phyloP scores from a whole-genome alignment of 2,329 filamentous ascomycete genomes.

The Chaetomium sp. region DNA sequence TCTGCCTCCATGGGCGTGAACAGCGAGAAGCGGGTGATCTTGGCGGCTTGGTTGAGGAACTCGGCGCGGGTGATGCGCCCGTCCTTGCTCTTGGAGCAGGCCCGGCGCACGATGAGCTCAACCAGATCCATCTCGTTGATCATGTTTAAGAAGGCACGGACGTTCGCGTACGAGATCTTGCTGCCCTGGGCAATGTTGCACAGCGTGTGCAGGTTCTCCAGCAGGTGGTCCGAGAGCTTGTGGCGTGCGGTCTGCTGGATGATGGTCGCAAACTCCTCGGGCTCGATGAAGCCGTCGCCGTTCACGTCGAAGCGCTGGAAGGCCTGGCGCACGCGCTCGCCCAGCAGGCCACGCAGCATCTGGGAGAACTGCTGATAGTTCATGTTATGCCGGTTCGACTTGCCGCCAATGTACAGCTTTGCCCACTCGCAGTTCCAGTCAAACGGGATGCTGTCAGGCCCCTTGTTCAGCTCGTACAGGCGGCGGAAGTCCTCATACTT shows the following conservation, averaged over 20 bases:
- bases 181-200: conserved; percentile 89
- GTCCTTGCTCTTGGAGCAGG: conserved; percentile 73
- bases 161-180: conserved; percentile 96
- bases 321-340: conserved; percentile 90
- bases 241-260: conserved; percentile 88
- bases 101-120: conserved; percentile 85
- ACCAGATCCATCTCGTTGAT: conserved; percentile 97
- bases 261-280: conserved; percentile 93
- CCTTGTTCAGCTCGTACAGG: conserved; percentile 83
- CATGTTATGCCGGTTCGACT: conserved; percentile 81
- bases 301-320: conserved; percentile 90
- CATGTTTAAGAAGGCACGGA: conserved; percentile 96
- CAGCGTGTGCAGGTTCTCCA: conserved; percentile 83
- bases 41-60: conserved; percentile 89
- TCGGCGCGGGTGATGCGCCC: conserved; percentile 91
- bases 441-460: conserved; percentile 78
- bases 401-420: conserved; percentile 83
- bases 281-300: conserved; percentile 89
- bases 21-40: conserved; percentile 84
- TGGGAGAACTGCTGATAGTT: conserved; percentile 96
- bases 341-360: conserved; percentile 93
- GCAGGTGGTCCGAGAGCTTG: conserved; percentile 93
- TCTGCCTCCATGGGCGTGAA: conserved; percentile 99
- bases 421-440: conserved; percentile 98
- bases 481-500: conserved; percentile 84